These are phyloP conservation scores for Fusarium sp. DNA, from an alignment of 2,329 filamentous ascomycete genomes.

Conservation along the genomic window DNA sequence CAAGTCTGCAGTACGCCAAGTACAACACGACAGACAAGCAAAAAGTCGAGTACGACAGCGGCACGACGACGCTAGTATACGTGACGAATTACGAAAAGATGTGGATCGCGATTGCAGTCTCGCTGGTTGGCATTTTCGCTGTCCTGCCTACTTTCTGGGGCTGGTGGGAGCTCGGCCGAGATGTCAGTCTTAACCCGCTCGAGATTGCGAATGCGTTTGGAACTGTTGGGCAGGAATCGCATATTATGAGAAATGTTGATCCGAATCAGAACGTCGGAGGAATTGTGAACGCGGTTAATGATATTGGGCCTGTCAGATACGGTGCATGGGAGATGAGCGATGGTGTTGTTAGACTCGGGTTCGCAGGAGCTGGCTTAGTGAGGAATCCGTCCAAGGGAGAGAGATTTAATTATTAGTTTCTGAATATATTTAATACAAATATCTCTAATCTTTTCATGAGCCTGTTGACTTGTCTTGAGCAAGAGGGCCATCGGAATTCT, in stretches of 20 bases:
- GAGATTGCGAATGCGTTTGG: constrained; percentile 39
- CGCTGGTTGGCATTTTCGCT: constrained; percentile 23
- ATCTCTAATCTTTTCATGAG: background rate
- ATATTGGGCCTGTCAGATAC: constrained; percentile 27
- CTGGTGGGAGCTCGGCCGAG: constrained; percentile 38
- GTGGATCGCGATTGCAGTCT: constrained; percentile 31
- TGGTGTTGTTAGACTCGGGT: constrained; percentile 29
- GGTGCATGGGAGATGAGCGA: constrained; percentile 35
- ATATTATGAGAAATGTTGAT: constrained; percentile 29
- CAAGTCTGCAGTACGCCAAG: constrained; percentile 31
- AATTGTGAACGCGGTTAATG: constrained; percentile 19
- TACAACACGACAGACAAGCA: constrained; percentile 33
- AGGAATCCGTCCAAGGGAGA: constrained; percentile 32
- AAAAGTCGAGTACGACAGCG: constrained; percentile 16
- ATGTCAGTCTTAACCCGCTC: constrained; percentile 34
- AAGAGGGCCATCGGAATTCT: too few relatives aligned
- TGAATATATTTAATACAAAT: accelerated
- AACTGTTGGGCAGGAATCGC: constrained; percentile 20
- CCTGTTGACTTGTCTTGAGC: background rate
- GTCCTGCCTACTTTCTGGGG: constrained; percentile 36
- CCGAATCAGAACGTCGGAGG: constrained; percentile 30
- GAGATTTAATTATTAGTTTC: constrained; percentile 27
- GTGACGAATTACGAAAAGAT: constrained; percentile 33
- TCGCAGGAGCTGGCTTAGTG: constrained; percentile 22
- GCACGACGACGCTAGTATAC: constrained; percentile 22